phyloP scores from a whole-genome alignment of 371 early-diverging fungal species.

The Mucor saturninus region DNA sequence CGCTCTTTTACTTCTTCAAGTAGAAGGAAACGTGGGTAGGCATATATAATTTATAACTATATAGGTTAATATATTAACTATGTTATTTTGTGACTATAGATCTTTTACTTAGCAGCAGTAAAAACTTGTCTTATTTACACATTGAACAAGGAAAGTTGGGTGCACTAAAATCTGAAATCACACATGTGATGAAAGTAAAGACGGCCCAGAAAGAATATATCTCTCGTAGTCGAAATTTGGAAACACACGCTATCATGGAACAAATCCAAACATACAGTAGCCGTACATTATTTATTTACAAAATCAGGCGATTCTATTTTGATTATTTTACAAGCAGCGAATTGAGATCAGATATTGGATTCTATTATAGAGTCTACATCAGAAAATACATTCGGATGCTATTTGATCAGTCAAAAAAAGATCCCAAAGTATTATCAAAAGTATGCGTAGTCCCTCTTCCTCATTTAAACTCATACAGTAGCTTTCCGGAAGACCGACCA shows the following conservation, averaged over 20 bases:
- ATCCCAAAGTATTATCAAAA: neutral
- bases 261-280: neutral
- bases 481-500: constrained; percentile 3
- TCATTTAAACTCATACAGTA: constrained; percentile 7
- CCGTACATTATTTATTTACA: no score
- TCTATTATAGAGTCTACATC: no score
- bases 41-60: no score
- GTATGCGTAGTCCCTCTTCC: constrained; percentile 13
- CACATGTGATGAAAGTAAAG: neutral
- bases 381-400: no score
- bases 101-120: constrained; percentile 5
- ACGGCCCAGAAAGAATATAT: constrained; percentile 4
- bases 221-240: constrained; percentile 3
- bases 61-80: neutral
- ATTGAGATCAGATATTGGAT: no score
- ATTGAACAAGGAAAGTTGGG: neutral
- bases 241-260: neutral
- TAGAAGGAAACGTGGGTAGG: constrained; percentile 8
- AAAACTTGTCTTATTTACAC: constrained; percentile 8
- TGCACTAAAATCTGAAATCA: neutral
- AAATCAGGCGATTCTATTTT: no score
- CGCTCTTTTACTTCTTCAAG: constrained; percentile 9
- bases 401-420: neutral
- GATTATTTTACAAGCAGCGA: no score
- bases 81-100: neutral